Conservation (phyloP, 441 rosid species). For the Erodium texanum region DNA sequence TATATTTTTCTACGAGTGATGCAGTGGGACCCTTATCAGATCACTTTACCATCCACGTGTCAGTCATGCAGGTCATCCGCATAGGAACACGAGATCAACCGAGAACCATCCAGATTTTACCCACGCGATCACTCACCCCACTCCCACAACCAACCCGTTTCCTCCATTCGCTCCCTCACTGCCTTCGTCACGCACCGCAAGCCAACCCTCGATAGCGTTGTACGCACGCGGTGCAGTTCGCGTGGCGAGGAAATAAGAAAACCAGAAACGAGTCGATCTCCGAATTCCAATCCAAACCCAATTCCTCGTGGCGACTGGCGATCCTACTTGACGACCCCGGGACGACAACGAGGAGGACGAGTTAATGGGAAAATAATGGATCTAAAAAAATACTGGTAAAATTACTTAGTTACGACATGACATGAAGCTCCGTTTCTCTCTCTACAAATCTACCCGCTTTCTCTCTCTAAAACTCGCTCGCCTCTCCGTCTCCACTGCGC, state of each 20-base stretch:
- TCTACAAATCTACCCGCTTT: conserved; percentile 22
- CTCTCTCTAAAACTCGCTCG: background rate
- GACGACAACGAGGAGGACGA: background rate
- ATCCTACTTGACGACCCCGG: background rate
- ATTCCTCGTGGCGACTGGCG: background rate
- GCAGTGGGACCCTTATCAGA: conserved; percentile 4
- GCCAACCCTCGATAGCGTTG: background rate
- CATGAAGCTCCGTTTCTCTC: conserved; percentile 15
- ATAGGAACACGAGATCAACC: background rate
- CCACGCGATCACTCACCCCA: background rate
- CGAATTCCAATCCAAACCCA: background rate
- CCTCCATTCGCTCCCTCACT: background rate
- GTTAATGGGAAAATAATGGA: background rate
- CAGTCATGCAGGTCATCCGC: background rate
- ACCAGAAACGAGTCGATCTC: background rate
- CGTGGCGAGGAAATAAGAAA: background rate
- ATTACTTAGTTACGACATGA: background rate
- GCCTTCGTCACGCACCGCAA: background rate
- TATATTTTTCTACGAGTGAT: too few species aligned
- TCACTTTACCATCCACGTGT: background rate
- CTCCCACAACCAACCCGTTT: background rate
- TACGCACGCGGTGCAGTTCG: background rate
- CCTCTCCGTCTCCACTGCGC: conserved; percentile 18
- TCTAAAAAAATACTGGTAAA: background rate
- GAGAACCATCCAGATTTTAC: background rate